phyloP scores from a whole-genome alignment of 2,329 filamentous ascomycete species.

The Knufia petricola region DNA sequence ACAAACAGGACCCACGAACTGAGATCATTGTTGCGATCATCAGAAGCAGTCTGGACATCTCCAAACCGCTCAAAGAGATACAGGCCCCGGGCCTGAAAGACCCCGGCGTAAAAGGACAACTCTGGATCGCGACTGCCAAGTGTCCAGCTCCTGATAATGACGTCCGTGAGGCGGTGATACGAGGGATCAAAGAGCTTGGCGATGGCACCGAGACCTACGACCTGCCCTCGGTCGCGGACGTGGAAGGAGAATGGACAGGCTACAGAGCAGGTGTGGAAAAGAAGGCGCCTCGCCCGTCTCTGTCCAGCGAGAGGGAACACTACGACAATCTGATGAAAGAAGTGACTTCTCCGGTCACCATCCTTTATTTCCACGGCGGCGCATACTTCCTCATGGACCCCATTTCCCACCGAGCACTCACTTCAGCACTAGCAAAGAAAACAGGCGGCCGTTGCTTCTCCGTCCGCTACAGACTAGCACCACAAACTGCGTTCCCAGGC shows the following conservation, averaged over 20 bases:
- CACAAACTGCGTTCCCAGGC: slow-evolving; percentile 39
- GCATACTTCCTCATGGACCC: slow-evolving; percentile 39
- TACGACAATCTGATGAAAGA: slow-evolving; percentile 33
- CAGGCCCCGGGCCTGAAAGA: slow-evolving; percentile 57
- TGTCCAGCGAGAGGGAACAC: slow-evolving; percentile 34
- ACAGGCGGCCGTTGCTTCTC: slow-evolving; percentile 33
- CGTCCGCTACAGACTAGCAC: slow-evolving; percentile 39
- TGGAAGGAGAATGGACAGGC: slow-evolving; percentile 40
- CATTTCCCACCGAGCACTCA: slow-evolving; percentile 31
- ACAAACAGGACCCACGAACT: slow-evolving; percentile 69
- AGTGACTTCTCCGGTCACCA: slow-evolving; percentile 31
- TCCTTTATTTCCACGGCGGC: slow-evolving; percentile 40
- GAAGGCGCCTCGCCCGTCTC: slow-evolving; percentile 30
- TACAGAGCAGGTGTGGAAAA: slow-evolving; percentile 32
- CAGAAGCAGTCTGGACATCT: slow-evolving; percentile 50
- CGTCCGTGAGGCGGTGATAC: slow-evolving; percentile 26
- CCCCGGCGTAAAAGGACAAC: slow-evolving; percentile 61
- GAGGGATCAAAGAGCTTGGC: slow-evolving; percentile 32
- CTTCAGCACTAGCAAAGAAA: slow-evolving; percentile 30
- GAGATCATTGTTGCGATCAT: slow-evolving; percentile 63
- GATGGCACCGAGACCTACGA: slow-evolving; percentile 31
- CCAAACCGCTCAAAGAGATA: slow-evolving; percentile 47
- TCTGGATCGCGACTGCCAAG: slow-evolving; percentile 69
- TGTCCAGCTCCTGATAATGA: slow-evolving; percentile 44
- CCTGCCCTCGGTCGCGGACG: slow-evolving; percentile 28